A percentile compares a stretch with the other conserved stretches of the same genome.
Conservation (phyloP, 2,329 filamentous ascomycete species). For the Penicillium oxalicum region DNA sequence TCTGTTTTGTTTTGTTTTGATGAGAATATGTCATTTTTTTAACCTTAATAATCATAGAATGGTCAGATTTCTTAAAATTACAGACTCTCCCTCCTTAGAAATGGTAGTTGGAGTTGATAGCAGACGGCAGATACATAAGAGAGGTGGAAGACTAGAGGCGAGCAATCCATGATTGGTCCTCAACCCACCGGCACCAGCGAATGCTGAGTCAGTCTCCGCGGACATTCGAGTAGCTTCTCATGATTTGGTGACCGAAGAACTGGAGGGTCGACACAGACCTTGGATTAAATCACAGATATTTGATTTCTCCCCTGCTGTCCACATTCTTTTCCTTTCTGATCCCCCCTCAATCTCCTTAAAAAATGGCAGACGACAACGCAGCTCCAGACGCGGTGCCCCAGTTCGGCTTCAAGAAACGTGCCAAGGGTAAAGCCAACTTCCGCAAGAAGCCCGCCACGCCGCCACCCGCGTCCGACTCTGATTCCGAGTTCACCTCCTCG, state of each 20-base stretch:
- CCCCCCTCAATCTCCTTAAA: background rate
- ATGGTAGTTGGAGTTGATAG: too few species aligned
- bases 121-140: too few species aligned
- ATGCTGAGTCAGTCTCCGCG: constrained; percentile 2
- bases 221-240: background rate
- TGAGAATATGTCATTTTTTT: too few species aligned
- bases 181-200: background rate
- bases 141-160: too few species aligned
- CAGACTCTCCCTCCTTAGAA: too few species aligned
- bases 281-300: too few species aligned
- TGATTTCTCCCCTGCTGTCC: too few species aligned
- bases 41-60: too few species aligned
- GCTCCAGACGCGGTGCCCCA: constrained; percentile 23
- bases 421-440: constrained; percentile 69
- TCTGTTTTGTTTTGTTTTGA: too few species aligned
- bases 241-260: background rate
- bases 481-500: constrained; percentile 63
- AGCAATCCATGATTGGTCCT: too few species aligned
- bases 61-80: too few species aligned
- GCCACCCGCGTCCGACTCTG: constrained; percentile 54
- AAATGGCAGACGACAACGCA: constrained; percentile 28
- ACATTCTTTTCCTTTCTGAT: background rate
- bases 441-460: constrained; percentile 77
- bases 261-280: background rate
- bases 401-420: constrained; percentile 73